Conservation (phyloP, 2,329 filamentous ascomycete species). For the Fusarium hainanense region DNA sequence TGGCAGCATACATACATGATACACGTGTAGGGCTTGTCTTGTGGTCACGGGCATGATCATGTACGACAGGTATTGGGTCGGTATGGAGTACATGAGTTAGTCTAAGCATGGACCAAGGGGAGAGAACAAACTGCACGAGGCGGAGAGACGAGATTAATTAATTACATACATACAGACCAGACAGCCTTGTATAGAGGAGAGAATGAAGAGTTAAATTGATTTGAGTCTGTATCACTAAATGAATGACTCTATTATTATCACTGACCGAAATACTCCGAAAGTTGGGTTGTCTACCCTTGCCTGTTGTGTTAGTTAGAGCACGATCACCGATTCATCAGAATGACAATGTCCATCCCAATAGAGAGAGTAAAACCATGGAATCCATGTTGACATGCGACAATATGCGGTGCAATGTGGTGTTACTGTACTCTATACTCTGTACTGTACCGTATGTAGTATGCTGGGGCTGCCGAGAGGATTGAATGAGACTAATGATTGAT, state of each 20-base stretch:
- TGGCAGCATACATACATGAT: background rate
- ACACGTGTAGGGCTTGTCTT: slow-evolving; percentile 15
- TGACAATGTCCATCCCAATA: slow-evolving; percentile 5
- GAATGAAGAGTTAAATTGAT: background rate
- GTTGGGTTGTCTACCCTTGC: slow-evolving; percentile 32
- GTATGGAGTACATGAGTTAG: slow-evolving; percentile 16
- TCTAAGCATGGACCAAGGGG: slow-evolving; percentile 18
- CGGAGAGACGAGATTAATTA: slow-evolving; percentile 21
- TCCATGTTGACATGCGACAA: slow-evolving; percentile 16
- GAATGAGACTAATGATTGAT: background rate
- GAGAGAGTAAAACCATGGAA: background rate
- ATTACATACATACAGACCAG: background rate
- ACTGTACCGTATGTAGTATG: background rate
- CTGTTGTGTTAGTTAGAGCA: background rate
- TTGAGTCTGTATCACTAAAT: background rate
- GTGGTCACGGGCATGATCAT: slow-evolving; percentile 8
- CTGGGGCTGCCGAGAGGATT: slow-evolving; percentile 20
- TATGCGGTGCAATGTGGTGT: slow-evolving; percentile 2
- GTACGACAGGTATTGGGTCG: background rate
- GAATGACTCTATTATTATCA: background rate
- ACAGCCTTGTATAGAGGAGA: slow-evolving; percentile 3
- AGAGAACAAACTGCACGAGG: slow-evolving; percentile 5
- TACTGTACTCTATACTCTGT: background rate
- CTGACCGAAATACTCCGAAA: slow-evolving; percentile 37
- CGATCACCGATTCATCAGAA: slow-evolving; percentile 32